Percentiles rank a stretch among this genome's conserved stretches.
Evolutionary conservation across 2,329 filamentous ascomycete species (phyloP).

Genomic region (Cladosporium sp.): DNA sequence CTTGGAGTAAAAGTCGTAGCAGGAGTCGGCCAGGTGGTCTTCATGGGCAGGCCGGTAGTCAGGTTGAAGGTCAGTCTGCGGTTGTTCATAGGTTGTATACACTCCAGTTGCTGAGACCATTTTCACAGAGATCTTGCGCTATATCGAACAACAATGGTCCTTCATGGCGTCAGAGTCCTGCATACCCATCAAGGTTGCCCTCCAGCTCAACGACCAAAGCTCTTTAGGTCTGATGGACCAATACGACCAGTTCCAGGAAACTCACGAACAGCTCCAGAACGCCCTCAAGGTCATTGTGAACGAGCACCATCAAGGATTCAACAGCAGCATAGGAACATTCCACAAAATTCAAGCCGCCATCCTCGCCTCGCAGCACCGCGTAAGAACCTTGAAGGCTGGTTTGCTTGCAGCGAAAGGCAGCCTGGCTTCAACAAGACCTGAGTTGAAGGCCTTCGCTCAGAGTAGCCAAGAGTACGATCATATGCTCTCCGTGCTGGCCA

Average conservation of each 20-base stretch:
- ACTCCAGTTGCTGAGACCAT: constrained; percentile 8
- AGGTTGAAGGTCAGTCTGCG: constrained; percentile 35
- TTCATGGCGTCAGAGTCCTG: constrained; percentile 85
- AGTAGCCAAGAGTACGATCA: constrained; percentile 87
- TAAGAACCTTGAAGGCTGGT: constrained; percentile 77
- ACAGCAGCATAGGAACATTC: constrained; percentile 96
- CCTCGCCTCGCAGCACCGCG: constrained; percentile 76
- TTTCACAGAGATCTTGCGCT: constrained; percentile 58
- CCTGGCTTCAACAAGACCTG: constrained; percentile 78
- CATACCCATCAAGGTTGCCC: constrained; percentile 86
- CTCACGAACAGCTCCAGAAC: constrained; percentile 82
- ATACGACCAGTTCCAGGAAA: constrained; percentile 75
- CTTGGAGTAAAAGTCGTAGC: constrained; percentile 29
- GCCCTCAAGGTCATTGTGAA: constrained; percentile 94
- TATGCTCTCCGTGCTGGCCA: constrained; percentile 70
- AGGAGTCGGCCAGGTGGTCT: constrained; percentile 22
- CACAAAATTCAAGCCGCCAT: constrained; percentile 97
- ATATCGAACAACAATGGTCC: constrained; percentile 84
- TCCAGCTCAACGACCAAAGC: constrained; percentile 89
- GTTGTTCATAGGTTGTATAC: constrained; percentile 7
- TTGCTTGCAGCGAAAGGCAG: constrained; percentile 72
- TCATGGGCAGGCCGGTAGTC: constrained; percentile 35
- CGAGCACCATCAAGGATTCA: constrained; percentile 98
- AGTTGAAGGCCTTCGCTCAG: constrained; percentile 81
- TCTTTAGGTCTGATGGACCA: constrained; percentile 88